These are phyloP conservation scores for Boletellus emodensis DNA, from an alignment of 768 basidiomycete species.

Conservation along the genomic window DNA sequence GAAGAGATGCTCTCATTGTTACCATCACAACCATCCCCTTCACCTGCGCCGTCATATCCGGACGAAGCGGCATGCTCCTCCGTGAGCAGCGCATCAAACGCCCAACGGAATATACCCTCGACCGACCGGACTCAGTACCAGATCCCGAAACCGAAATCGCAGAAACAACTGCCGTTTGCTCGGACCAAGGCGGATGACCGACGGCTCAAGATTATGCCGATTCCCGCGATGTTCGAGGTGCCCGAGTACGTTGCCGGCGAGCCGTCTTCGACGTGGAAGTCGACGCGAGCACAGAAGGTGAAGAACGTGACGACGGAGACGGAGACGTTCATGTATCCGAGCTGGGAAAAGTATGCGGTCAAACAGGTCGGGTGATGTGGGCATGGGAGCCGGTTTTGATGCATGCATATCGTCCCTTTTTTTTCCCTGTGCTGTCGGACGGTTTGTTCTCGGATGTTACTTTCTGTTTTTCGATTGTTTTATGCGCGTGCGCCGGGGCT, in stretches of 20 bases:
- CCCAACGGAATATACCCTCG: constrained; percentile 4
- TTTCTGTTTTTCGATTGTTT: too few relatives aligned
- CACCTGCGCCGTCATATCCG: constrained; percentile 8
- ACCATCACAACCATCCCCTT: constrained; percentile 17
- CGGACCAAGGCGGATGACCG: constrained; percentile 48
- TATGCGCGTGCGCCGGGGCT: too few relatives aligned
- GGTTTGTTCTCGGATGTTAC: too few relatives aligned
- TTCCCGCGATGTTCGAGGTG: constrained; percentile 42
- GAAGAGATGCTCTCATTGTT: constrained; percentile 48
- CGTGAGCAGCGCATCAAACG: constrained; percentile 17
- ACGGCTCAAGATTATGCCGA: constrained; percentile 48
- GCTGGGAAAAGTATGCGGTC: constrained; percentile 64
- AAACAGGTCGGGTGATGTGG: constrained; percentile 30
- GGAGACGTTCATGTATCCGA: constrained; percentile 52
- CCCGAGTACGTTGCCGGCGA: constrained; percentile 19
- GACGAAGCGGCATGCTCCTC: constrained; percentile 30
- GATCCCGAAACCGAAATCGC: constrained; percentile 38
- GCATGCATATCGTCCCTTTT: background rate
- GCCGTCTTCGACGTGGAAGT: constrained; percentile 25
- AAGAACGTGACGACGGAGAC: constrained; percentile 33
- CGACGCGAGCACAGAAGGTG: constrained; percentile 23
- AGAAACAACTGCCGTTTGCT: constrained; percentile 51
- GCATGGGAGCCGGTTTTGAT: background rate
- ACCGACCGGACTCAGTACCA: constrained; percentile 33
- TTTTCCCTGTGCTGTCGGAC: background rate